Percentiles rank a stretch among this genome's conserved stretches.
phyloP scores from a whole-genome alignment of 78 protist genomes.

The Planoprotostelium fungivorum region DNA sequence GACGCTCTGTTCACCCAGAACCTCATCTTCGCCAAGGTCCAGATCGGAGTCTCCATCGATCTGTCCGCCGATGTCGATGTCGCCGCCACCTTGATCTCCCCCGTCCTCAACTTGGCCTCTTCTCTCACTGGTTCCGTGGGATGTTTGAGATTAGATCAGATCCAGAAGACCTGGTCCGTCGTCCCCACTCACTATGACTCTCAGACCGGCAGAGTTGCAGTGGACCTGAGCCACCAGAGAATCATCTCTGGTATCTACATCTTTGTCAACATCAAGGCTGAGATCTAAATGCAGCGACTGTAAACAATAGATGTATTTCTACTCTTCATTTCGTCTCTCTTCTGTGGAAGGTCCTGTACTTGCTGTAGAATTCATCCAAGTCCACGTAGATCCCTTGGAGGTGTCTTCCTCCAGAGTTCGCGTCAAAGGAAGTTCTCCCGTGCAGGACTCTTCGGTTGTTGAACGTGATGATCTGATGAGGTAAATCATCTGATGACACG shows the following conservation, averaged over 20 bases:
- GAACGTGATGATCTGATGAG: constrained; percentile 19
- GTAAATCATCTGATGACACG: background rate
- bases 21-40: background rate
- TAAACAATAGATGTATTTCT: too few relatives aligned
- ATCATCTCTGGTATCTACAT: background rate
- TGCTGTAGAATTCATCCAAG: constrained; percentile 6
- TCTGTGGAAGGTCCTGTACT: too few relatives aligned
- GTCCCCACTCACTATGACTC: background rate
- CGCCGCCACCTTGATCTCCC: background rate
- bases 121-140: background rate
- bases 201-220: background rate
- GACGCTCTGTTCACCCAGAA: background rate
- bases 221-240: background rate
- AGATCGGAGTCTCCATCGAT: background rate
- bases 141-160: background rate
- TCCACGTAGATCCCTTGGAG: constrained; percentile 13
- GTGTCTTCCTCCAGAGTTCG: background rate
- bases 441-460: constrained; percentile 63
- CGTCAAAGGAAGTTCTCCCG: constrained; percentile 23
- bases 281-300: too few relatives aligned
- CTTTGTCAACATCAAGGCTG: background rate
- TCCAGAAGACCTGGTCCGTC: background rate
- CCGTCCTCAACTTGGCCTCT: background rate
- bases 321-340: too few relatives aligned
- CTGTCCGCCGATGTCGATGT: background rate